Conservation (phyloP, 306 rosid species). For the Lathyrus aphaca region DNA sequence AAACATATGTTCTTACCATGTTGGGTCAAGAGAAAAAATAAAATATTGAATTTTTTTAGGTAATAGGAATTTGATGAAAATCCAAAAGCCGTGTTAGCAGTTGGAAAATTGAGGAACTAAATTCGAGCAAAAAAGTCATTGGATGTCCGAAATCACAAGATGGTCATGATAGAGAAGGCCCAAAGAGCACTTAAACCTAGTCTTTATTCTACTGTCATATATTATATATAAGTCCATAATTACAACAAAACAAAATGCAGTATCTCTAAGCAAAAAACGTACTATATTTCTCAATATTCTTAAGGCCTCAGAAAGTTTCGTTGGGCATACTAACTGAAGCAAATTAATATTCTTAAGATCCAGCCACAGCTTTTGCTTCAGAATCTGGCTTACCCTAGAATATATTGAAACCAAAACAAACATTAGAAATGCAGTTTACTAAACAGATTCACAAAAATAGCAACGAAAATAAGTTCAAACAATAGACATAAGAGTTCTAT, state of each 20-base stretch:
- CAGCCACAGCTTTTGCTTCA: slow-evolving; percentile 66
- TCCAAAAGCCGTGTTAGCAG: background rate
- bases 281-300: slow-evolving; percentile 22
- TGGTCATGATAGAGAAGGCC: background rate
- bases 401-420: slow-evolving; percentile 33
- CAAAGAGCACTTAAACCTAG: background rate
- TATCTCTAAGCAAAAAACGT: slow-evolving; percentile 2
- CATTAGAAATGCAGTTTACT: slow-evolving; percentile 23
- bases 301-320: slow-evolving; percentile 17
- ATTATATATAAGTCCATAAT: background rate
- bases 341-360: slow-evolving; percentile 45
- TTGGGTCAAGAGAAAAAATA: background rate
- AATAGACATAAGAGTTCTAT: background rate
- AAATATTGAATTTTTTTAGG: background rate
- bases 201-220: slow-evolving; percentile 1
- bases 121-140: slow-evolving; percentile 1
- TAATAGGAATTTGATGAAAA: slow-evolving; percentile 2
- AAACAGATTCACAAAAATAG: slow-evolving; percentile 9
- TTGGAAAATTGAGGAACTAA: background rate
- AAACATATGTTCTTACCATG: background rate
- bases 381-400: slow-evolving; percentile 65
- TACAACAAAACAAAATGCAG: background rate
- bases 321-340: slow-evolving; percentile 4
- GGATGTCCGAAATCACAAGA: background rate
- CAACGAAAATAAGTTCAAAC: slow-evolving; percentile 6